Percentiles rank a stretch among this genome's conserved stretches.
phyloP scores from a whole-genome alignment of 2,329 filamentous ascomycete species.

The Fusarium haematococcum region DNA sequence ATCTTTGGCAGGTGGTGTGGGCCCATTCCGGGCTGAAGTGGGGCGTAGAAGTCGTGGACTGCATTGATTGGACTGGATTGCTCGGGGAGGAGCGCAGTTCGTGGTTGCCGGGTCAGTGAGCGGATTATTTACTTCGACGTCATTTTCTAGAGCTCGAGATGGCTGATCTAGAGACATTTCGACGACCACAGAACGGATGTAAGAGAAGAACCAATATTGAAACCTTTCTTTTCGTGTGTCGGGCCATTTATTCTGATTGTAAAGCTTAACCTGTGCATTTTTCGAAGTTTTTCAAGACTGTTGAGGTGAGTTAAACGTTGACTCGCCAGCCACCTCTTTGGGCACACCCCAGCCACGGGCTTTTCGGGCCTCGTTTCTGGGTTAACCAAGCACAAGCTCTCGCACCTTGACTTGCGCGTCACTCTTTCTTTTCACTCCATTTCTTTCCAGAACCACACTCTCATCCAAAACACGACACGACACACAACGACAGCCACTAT shows the following conservation, averaged over 20 bases:
- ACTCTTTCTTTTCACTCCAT: constrained; percentile 6
- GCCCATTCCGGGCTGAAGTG: constrained; percentile 9
- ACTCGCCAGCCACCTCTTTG: constrained; percentile 35
- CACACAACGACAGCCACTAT: neutral
- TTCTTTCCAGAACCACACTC: constrained; percentile 3
- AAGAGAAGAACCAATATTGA: neutral
- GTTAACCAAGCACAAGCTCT: constrained; percentile 41
- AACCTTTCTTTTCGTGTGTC: neutral
- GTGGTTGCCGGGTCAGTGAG: constrained; percentile 43
- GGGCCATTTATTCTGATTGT: neutral
- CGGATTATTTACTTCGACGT: constrained; percentile 50
- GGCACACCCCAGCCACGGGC: constrained; percentile 43
- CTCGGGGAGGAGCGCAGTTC: neutral
- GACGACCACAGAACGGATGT: neutral
- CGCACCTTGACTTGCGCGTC: constrained; percentile 24
- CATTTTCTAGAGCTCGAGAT: constrained; percentile 26
- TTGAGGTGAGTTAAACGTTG: constrained; percentile 1
- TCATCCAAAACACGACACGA: constrained; percentile 2
- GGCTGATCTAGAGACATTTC: neutral
- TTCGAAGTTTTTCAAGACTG: neutral
- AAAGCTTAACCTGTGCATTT: neutral
- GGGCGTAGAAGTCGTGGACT: constrained; percentile 24
- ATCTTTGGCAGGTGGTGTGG: neutral
- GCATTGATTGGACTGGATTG: constrained; percentile 28
- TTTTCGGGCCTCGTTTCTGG: constrained; percentile 45